These are phyloP conservation scores for Capsicum chinense DNA, from an alignment of 257 asterid genomes.

Conservation along the genomic window DNA sequence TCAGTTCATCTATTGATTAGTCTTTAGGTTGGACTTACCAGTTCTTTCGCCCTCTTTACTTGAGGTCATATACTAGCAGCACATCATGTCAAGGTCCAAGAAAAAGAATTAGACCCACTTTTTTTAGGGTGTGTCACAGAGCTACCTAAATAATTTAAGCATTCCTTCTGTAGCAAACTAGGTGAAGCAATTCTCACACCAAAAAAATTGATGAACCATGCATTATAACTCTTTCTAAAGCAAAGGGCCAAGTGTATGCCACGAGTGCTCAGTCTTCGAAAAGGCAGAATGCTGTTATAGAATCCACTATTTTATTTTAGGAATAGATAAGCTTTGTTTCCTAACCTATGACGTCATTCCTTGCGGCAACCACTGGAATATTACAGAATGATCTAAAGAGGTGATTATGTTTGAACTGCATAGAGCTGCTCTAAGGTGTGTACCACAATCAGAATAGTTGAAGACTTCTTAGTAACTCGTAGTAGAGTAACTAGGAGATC, in stretches of 20 bases:
- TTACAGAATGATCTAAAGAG: neutral
- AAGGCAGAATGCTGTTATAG: no score
- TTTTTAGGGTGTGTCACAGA: neutral
- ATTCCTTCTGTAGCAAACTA: neutral
- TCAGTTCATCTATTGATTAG: neutral
- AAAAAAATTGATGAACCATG: neutral
- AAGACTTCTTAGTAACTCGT: neutral
- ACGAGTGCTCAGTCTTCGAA: no score
- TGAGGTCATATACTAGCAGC: neutral
- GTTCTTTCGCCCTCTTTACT: neutral
- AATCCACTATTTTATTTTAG: no score
- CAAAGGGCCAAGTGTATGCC: no score
- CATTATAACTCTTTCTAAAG: neutral
- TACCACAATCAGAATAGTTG: neutral
- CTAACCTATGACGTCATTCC: neutral
- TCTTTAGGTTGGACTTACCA: neutral
- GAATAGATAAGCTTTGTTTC: no score
- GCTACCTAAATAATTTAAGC: neutral
- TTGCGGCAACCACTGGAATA: neutral
- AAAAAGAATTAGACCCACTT: neutral
- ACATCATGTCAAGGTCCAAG: constrained; percentile 5
- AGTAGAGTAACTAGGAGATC: neutral
- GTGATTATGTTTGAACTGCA: constrained; percentile 6
- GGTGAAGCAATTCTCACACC: neutral
- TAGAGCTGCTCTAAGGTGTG: neutral